Evolutionary conservation across 2,329 filamentous ascomycete species (phyloP).

Genomic region (Drechslerella coelobrocha): DNA sequence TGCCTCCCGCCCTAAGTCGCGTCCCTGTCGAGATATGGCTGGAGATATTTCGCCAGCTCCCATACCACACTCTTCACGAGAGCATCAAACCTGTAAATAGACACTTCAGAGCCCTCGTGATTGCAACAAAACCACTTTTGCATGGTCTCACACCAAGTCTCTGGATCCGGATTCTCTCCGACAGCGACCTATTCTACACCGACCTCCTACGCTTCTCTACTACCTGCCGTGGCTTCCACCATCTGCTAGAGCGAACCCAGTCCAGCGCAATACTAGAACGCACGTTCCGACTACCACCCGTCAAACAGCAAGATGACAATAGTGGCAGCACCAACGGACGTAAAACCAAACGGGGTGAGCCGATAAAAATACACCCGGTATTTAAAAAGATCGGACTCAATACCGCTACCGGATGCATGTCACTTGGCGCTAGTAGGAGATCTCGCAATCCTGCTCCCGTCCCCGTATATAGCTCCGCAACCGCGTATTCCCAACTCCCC

Average conservation of each 20-base stretch:
- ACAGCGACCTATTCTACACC: neutral
- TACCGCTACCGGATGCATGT: neutral
- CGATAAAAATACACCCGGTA: neutral
- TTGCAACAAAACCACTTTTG: neutral
- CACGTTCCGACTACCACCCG: neutral
- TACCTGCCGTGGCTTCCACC: neutral
- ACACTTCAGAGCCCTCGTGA: neutral
- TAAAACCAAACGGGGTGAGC: neutral
- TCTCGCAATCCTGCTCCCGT: too few relatives aligned
- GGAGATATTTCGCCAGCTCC: neutral
- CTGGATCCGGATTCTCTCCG: neutral
- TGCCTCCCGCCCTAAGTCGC: neutral
- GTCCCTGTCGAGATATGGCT: constrained; percentile 1
- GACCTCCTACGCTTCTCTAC: constrained; percentile 2
- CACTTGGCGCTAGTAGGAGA: neutral
- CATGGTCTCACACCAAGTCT: neutral
- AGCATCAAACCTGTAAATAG: neutral
- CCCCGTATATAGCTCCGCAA: too few relatives aligned
- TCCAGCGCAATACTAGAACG: neutral
- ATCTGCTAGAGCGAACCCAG: neutral
- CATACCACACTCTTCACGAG: neutral
- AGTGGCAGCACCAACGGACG: too few relatives aligned
- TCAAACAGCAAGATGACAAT: neutral
- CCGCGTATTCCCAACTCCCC: neutral
- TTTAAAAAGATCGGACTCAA: neutral